phyloP scores from a whole-genome alignment of 306 rosid species.

The Malus fusca region DNA sequence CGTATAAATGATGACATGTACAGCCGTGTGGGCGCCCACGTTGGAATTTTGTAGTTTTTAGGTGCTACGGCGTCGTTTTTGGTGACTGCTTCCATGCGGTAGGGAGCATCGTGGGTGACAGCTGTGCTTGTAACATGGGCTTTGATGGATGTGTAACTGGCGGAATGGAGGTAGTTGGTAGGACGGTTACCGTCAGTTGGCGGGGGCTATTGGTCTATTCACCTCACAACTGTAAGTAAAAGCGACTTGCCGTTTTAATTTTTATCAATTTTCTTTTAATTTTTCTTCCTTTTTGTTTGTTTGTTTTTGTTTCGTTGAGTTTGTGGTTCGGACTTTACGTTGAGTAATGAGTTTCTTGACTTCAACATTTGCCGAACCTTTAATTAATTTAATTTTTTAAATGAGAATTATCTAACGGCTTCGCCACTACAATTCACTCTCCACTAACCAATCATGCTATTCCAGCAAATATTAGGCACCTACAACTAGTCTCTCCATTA shows the following conservation, averaged over 20 bases:
- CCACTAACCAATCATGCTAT: background rate
- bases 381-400: no score
- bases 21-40: background rate
- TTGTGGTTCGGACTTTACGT: background rate
- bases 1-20: background rate
- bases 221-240: no score
- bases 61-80: background rate
- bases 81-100: no score
- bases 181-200: background rate
- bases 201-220: background rate
- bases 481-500: background rate
- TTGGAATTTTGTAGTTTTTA: background rate
- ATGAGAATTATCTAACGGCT: fast-evolving
- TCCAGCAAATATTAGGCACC: background rate
- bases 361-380: background rate
- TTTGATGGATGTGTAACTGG: background rate
- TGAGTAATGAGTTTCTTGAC: background rate
- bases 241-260: background rate
- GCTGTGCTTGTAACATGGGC: background rate
- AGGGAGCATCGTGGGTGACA: background rate
- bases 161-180: background rate
- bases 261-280: background rate
- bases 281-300: no score
- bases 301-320: no score
- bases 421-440: background rate